Conservation (phyloP, 192 early-diverging fungal species). For the Kappamyces sp. region DNA sequence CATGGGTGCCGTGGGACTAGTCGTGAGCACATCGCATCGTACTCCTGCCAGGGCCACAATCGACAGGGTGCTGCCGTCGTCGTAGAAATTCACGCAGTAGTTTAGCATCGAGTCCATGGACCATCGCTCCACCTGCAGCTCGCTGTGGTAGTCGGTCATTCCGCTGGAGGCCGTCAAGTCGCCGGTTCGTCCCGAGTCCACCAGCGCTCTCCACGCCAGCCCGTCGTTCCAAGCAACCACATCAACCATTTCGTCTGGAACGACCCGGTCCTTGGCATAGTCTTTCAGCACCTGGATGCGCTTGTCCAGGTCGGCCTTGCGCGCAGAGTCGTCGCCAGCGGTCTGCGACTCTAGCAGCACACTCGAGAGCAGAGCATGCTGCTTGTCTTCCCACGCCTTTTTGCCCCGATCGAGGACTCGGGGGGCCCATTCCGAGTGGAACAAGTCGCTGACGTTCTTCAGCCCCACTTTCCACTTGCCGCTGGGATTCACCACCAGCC, state of each 20-base stretch:
- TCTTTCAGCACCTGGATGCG: conserved; percentile 46
- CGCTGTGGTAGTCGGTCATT: conserved; percentile 70
- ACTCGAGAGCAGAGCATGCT: conserved; percentile 30
- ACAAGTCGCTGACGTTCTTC: conserved; percentile 71
- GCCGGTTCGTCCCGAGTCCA: conserved; percentile 72
- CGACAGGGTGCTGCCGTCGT: conserved; percentile 27
- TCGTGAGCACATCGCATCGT: too few species aligned
- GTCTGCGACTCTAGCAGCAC: conserved; percentile 38
- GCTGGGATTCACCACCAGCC: conserved; percentile 71
- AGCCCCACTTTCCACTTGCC: conserved; percentile 80
- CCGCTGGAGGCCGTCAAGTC: conserved; percentile 54
- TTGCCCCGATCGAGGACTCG: conserved; percentile 23
- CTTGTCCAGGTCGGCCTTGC: conserved; percentile 53
- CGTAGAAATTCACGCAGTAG: conserved; percentile 91
- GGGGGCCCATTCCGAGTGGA: conserved; percentile 48
- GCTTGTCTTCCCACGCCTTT: conserved; percentile 34
- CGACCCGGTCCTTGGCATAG: conserved; percentile 64
- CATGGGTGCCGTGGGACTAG: conserved; percentile 91
- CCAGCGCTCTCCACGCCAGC: conserved; percentile 72
- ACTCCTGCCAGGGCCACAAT: conserved; percentile 46
- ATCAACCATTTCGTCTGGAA: conserved; percentile 67
- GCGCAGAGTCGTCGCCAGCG: conserved; percentile 38
- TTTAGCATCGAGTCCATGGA: conserved; percentile 73
- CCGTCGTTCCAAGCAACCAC: conserved; percentile 87
- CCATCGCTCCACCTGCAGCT: conserved; percentile 67